These are phyloP conservation scores for Secale cereale DNA, from an alignment of 176 grass and related monocot species.

Conservation along the genomic window DNA sequence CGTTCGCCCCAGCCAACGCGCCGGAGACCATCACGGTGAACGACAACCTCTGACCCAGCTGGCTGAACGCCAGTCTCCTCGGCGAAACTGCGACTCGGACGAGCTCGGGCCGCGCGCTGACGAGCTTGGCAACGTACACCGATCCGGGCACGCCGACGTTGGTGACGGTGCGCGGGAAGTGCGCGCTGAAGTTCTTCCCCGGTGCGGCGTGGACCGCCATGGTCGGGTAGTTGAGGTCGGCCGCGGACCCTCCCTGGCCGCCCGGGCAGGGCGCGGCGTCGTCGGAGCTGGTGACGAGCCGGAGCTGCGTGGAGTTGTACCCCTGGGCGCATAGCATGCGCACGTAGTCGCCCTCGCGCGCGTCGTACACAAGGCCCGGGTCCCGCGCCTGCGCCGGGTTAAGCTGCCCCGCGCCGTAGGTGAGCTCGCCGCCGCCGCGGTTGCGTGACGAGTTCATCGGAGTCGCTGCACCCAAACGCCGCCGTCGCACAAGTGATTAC, in stretches of 20 bases:
- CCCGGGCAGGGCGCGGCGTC: not conserved
- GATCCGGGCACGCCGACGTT: constrained; percentile 28
- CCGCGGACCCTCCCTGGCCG: not conserved
- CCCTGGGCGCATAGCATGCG: constrained; percentile 45
- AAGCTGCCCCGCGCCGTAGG: constrained; percentile 41
- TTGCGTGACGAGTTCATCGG: constrained; percentile 37
- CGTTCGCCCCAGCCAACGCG: not conserved
- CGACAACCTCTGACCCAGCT: not conserved
- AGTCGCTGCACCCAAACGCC: constrained; percentile 18
- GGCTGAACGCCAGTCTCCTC: constrained; percentile 1
- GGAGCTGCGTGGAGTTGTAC: constrained; percentile 36
- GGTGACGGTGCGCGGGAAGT: constrained; percentile 43
- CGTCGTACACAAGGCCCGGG: constrained; percentile 45
- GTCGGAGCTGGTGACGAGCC: constrained; percentile 4
- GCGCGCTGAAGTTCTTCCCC: not conserved
- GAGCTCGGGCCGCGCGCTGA: not conserved
- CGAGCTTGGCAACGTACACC: constrained; percentile 13
- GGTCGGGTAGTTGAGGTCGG: constrained; percentile 52
- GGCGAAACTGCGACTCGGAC: constrained; percentile 13
- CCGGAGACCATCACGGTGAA: constrained; percentile 25
- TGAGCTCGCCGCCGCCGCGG: constrained; percentile 34
- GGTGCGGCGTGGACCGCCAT: constrained; percentile 7
- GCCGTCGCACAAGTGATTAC: not conserved
- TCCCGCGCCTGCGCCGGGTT: constrained; percentile 1
- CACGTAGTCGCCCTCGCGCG: constrained; percentile 13